phyloP scores from a whole-genome alignment of 352 stramenopile species.

The Phytophthora rubi region DNA sequence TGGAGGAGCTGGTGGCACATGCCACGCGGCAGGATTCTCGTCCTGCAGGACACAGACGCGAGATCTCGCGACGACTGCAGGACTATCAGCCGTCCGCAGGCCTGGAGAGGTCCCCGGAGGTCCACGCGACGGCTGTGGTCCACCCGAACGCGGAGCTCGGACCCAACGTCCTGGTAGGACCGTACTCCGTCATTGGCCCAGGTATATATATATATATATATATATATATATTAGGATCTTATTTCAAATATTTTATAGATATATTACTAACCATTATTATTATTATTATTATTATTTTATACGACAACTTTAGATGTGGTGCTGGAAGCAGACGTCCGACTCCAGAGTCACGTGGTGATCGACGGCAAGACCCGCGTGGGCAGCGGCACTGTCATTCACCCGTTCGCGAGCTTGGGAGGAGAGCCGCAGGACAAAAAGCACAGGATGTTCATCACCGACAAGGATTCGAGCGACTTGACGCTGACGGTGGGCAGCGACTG shows the following conservation, averaged over 20 bases:
- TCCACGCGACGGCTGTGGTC: slow-evolving; percentile 78
- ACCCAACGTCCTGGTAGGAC: slow-evolving; percentile 66
- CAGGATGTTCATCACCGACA: slow-evolving; percentile 7
- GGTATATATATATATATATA: slow-evolving; percentile 38
- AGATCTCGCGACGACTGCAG: slow-evolving; percentile 8
- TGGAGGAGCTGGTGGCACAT: slow-evolving; percentile 65
- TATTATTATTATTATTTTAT: background rate
- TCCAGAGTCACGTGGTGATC: slow-evolving; percentile 81
- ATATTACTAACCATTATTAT: background rate
- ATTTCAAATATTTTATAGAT: slow-evolving; percentile 10
- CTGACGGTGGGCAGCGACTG: slow-evolving; percentile 72
- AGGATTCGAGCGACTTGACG: slow-evolving; percentile 21
- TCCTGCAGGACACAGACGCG: slow-evolving; percentile 14
- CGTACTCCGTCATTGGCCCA: slow-evolving; percentile 76
- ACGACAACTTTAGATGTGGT: slow-evolving; percentile 54
- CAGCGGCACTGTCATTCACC: slow-evolving; percentile 59
- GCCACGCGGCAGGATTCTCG: slow-evolving; percentile 29
- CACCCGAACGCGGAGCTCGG: slow-evolving; percentile 67
- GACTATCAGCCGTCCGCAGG: slow-evolving; percentile 14
- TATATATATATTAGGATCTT: slow-evolving; percentile 10
- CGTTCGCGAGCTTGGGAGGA: slow-evolving; percentile 79
- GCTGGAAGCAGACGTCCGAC: slow-evolving; percentile 63
- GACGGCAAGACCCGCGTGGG: slow-evolving; percentile 71
- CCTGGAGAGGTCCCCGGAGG: slow-evolving; percentile 18
- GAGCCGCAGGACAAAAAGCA: slow-evolving; percentile 89